phyloP scores from a whole-genome alignment of 2,329 filamentous ascomycete species.

The Sporothrix globosa region DNA sequence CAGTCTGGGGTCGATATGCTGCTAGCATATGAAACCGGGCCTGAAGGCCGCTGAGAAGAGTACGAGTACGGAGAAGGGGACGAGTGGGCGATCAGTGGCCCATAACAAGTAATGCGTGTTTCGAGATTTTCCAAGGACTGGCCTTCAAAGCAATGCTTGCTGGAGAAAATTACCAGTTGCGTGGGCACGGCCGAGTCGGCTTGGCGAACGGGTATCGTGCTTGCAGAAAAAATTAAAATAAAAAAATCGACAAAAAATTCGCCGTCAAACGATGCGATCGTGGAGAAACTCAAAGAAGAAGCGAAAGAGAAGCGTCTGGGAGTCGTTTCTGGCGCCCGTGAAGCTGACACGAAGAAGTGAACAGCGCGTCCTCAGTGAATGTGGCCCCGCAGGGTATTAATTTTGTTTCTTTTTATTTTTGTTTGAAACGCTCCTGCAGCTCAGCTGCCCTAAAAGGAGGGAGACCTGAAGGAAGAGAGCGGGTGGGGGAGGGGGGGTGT shows the following conservation, averaged over 20 bases:
- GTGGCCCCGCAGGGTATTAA: constrained; percentile 20
- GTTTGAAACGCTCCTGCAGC: constrained; percentile 35
- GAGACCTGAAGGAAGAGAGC: constrained; percentile 21
- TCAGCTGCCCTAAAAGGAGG: constrained; percentile 35
- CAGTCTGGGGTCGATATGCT: constrained; percentile 36
- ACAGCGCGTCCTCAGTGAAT: constrained; percentile 9
- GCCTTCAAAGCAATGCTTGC: constrained; percentile 38
- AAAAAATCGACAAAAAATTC: not conserved
- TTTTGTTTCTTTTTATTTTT: constrained; percentile 21
- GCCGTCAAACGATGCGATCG: not conserved
- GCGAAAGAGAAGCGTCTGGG: not conserved
- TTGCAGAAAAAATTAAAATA: not conserved
- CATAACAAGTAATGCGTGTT: constrained; percentile 44
- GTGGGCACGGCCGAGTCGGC: constrained; percentile 1
- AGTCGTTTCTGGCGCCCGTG: constrained; percentile 4
- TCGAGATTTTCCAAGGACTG: constrained; percentile 43
- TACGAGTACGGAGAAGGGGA: constrained; percentile 38
- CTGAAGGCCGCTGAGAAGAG: constrained; percentile 40
- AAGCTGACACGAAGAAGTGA: constrained; percentile 18
- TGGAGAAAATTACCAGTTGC: constrained; percentile 27
- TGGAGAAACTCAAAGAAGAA: not conserved
- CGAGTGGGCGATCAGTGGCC: constrained; percentile 43
- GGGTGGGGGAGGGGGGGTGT: not conserved
- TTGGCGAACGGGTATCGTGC: constrained; percentile 26
- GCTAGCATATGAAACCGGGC: constrained; percentile 45